A percentile compares a stretch with the other conserved stretches of the same genome.
These are phyloP conservation scores for Tolypocladium pustulatum DNA, from an alignment of 2,329 filamentous ascomycete genomes.

Conservation along the genomic window DNA sequence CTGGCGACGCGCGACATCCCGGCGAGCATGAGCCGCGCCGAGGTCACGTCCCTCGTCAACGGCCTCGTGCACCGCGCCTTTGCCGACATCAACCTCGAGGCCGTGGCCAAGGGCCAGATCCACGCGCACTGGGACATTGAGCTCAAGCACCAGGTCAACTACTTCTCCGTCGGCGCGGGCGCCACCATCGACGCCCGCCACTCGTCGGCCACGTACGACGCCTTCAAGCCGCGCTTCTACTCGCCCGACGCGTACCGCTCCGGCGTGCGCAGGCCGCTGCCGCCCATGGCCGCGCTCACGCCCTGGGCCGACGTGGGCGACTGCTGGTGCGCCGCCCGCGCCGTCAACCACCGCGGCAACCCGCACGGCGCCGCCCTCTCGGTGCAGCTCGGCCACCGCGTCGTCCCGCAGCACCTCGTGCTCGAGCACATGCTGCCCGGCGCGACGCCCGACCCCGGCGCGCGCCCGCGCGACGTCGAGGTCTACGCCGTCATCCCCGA, in stretches of 20 bases:
- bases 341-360: slow-evolving; percentile 25
- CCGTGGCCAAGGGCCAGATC: slow-evolving; percentile 35
- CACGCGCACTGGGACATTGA: slow-evolving; percentile 30
- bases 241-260: slow-evolving; percentile 5
- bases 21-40: slow-evolving; percentile 24
- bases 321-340: slow-evolving; percentile 67
- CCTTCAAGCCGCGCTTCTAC: slow-evolving; percentile 9
- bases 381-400: slow-evolving; percentile 44
- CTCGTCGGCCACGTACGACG: slow-evolving; percentile 49
- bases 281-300: slow-evolving; percentile 45
- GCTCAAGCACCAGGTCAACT: slow-evolving; percentile 56
- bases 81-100: slow-evolving; percentile 33
- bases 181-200: slow-evolving; percentile 49
- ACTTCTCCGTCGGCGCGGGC: slow-evolving; percentile 55
- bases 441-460: slow-evolving; percentile 49
- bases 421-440: slow-evolving; percentile 59
- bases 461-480: slow-evolving; percentile 59
- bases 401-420: slow-evolving; percentile 59
- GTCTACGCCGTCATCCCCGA: slow-evolving; percentile 54
- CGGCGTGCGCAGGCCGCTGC: slow-evolving; percentile 12
- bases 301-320: slow-evolving; percentile 73
- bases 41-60: slow-evolving; percentile 31
- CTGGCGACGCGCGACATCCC: slow-evolving; percentile 14
- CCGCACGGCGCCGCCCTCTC: slow-evolving; percentile 53
- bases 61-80: slow-evolving; percentile 31